Conservation (phyloP, 140 eudicot species). For the Stevia rebaudiana region DNA sequence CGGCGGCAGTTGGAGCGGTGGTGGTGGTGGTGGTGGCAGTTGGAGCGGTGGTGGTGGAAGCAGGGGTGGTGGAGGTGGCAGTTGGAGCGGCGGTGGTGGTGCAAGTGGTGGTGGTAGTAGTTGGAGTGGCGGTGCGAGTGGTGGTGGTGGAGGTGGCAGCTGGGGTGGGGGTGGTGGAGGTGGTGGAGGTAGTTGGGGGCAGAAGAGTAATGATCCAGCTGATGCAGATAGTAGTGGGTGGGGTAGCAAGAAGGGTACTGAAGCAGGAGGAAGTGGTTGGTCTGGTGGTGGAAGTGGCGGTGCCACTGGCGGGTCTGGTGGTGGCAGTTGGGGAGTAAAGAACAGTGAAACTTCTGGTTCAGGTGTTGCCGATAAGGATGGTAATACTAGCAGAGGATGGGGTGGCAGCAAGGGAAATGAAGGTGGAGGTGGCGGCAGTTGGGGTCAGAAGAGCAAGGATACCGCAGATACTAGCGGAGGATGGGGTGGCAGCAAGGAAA, state of each 20-base stretch:
- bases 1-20: conserved; percentile 29
- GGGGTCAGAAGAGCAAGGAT: conserved; percentile 13
- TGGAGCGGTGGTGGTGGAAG: conserved; percentile 18
- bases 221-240: too few species aligned
- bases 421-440: conserved; percentile 35
- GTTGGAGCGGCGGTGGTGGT: conserved; percentile 6
- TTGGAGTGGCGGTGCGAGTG: background rate
- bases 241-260: too few species aligned
- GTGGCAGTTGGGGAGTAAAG: too few species aligned
- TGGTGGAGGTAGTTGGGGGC: conserved; percentile 26
- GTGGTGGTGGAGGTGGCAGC: background rate
- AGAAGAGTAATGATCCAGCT: background rate
- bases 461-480: conserved; percentile 2
- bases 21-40: conserved; percentile 28
- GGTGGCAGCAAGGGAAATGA: conserved; percentile 14
- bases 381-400: conserved; percentile 29
- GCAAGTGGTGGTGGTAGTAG: background rate
- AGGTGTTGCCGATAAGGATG: conserved; percentile 13
- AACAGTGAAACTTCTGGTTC: background rate
- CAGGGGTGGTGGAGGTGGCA: background rate
- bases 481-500: background rate
- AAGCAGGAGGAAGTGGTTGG: too few species aligned
- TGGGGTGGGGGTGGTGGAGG: background rate
- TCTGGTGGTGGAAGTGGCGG: too few species aligned
- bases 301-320: too few species aligned